Percentiles rank a stretch among this genome's conserved stretches.
Evolutionary conservation across 805 yeast species (phyloP).

Genomic region (Metschnikowia koreensis): DNA sequence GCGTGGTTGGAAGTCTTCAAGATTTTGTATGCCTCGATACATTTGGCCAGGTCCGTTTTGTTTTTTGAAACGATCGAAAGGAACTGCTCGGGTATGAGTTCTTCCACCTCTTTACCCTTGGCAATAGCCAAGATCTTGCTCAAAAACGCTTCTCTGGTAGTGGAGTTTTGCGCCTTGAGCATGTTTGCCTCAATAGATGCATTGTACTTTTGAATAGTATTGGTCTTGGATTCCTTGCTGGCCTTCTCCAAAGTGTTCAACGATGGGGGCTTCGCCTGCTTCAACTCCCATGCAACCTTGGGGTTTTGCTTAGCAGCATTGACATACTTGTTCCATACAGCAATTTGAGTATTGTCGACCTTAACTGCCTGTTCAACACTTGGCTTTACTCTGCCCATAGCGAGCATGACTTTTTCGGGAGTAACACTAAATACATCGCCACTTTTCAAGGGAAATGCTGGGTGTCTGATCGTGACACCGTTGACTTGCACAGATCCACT

Average conservation of each 20-base stretch:
- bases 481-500: slow-evolving; percentile 84
- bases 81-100: slow-evolving; percentile 18
- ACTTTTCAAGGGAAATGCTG: slow-evolving; percentile 70
- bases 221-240: slow-evolving; percentile 12
- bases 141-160: slow-evolving; percentile 49
- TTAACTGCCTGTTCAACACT: slow-evolving; percentile 62
- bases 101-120: slow-evolving; percentile 24
- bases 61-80: slow-evolving; percentile 13
- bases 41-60: slow-evolving; percentile 33
- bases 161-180: slow-evolving; percentile 40
- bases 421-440: slow-evolving; percentile 87
- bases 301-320: slow-evolving; percentile 57
- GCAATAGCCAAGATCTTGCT: slow-evolving; percentile 39
- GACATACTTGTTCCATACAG: slow-evolving; percentile 74
- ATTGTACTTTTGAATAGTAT: slow-evolving; percentile 31
- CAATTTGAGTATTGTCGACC: slow-evolving; percentile 69
- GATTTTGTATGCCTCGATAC: slow-evolving; percentile 30
- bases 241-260: slow-evolving; percentile 27
- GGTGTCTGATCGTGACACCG: slow-evolving; percentile 74
- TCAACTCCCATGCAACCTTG: slow-evolving; percentile 51
- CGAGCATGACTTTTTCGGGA: slow-evolving; percentile 81
- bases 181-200: slow-evolving; percentile 39
- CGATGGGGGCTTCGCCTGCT: slow-evolving; percentile 41
- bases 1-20: slow-evolving; percentile 28
- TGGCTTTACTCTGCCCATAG: slow-evolving; percentile 85